Evolutionary conservation across 1,284 basidiomycete genomes (phyloP).

Genomic region (Meira nashicola): DNA sequence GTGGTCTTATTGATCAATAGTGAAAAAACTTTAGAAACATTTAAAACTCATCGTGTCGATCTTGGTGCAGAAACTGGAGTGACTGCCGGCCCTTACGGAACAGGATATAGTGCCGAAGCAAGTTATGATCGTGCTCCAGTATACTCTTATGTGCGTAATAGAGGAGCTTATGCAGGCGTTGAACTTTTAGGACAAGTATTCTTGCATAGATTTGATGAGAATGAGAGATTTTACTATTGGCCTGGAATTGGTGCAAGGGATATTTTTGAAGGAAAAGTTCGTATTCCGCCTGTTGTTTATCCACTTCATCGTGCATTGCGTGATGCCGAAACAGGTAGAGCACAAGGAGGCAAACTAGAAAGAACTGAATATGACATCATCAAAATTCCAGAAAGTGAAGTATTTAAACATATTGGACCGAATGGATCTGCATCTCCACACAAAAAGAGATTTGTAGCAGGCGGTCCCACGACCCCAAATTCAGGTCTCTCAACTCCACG

Average conservation of each 20-base stretch:
- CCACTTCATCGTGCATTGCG: conserved; percentile 55
- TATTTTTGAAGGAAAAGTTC: conserved; percentile 41
- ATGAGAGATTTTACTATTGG: conserved; percentile 50
- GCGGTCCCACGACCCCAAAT: neutral
- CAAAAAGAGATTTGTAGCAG: conserved; percentile 3
- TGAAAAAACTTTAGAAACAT: conserved; percentile 57
- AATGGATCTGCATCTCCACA: neutral
- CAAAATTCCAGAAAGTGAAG: conserved; percentile 16
- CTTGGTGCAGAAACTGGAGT: conserved; percentile 58
- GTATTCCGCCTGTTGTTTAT: conserved; percentile 55
- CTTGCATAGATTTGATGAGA: conserved; percentile 46
- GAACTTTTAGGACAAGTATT: conserved; percentile 47
- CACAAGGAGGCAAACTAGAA: conserved; percentile 55
- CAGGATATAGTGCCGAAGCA: conserved; percentile 56
- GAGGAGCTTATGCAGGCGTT: conserved; percentile 50
- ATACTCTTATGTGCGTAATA: conserved; percentile 50
- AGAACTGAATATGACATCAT: conserved; percentile 31
- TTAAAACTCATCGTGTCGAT: conserved; percentile 58
- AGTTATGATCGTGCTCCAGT: conserved; percentile 52
- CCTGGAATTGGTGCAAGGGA: conserved; percentile 43
- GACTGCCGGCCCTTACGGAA: conserved; percentile 58
- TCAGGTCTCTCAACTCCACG: conserved; percentile 9
- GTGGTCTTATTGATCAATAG: conserved; percentile 46
- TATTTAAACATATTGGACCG: conserved; percentile 15
- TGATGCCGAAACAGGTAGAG: conserved; percentile 58